Conservation (phyloP, 2,329 filamentous ascomycete species). For the Ophidiomyces ophidiicola region DNA sequence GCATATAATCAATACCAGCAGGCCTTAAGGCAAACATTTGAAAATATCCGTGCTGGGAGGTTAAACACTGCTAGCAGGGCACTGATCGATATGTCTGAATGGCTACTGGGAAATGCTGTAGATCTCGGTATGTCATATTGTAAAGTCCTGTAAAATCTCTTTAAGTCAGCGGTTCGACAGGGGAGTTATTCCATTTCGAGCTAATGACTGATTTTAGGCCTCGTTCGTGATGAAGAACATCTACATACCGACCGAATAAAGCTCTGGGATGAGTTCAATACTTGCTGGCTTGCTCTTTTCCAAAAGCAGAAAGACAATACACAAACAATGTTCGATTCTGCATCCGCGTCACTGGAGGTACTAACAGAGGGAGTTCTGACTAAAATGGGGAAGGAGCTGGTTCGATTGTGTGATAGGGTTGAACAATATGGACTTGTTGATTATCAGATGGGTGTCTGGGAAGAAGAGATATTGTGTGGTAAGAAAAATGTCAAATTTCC, state of each 20-base stretch:
- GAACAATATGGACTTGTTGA: slow-evolving; percentile 91
- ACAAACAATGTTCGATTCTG: slow-evolving; percentile 46
- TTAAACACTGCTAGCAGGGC: slow-evolving; percentile 48
- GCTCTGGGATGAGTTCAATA: slow-evolving; percentile 90
- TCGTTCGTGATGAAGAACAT: slow-evolving; percentile 69
- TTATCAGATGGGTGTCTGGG: slow-evolving; percentile 93
- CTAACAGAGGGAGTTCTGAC: slow-evolving; percentile 58
- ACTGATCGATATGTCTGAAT: slow-evolving; percentile 52
- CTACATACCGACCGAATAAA: slow-evolving; percentile 65
- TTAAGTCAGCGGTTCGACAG: slow-evolving; percentile 7
- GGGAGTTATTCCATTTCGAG: slow-evolving; percentile 19
- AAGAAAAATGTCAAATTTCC: slow-evolving; percentile 26
- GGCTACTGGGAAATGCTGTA: slow-evolving; percentile 53
- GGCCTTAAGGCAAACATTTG: slow-evolving; percentile 53
- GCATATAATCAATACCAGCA: slow-evolving; percentile 53
- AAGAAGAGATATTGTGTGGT: slow-evolving; percentile 81
- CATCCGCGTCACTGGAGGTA: slow-evolving; percentile 46
- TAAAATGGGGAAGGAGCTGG: slow-evolving; percentile 68
- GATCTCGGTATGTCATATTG: slow-evolving; percentile 47
- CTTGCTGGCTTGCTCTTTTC: slow-evolving; percentile 73
- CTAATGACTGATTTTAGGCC: slow-evolving; percentile 45
- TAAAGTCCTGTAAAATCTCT: slow-evolving; percentile 11
- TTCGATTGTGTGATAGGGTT: slow-evolving; percentile 70
- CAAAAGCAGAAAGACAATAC: slow-evolving; percentile 72
- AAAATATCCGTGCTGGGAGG: slow-evolving; percentile 52